phyloP scores from a whole-genome alignment of 1,139 yeast species.

The Magnusiomyces clavatus region DNA sequence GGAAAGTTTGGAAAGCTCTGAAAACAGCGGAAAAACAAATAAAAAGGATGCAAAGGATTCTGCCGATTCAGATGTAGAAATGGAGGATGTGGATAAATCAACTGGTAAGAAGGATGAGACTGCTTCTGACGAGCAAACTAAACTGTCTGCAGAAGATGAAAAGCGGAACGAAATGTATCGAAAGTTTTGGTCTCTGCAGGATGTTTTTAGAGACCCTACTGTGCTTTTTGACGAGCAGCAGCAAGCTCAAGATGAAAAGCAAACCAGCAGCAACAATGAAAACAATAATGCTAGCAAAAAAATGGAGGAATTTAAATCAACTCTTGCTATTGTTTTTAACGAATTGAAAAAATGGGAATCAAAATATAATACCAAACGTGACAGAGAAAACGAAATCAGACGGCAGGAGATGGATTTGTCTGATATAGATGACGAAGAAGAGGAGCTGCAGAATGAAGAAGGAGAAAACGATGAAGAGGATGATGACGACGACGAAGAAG shows the following conservation, averaged over 20 bases:
- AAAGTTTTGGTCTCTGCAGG: constrained; percentile 28
- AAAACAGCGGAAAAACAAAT: constrained; percentile 6
- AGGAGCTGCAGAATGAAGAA: not conserved
- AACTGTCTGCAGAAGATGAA: constrained; percentile 3
- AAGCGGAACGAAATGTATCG: constrained; percentile 16
- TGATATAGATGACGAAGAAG: constrained; percentile 12
- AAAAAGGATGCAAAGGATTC: not conserved
- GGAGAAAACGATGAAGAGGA: not conserved
- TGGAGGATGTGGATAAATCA: constrained; percentile 9
- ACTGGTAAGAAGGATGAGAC: constrained; percentile 3
- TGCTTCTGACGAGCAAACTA: not conserved
- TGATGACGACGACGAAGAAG: not conserved
- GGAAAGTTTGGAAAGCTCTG: no score
- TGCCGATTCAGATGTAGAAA: constrained; percentile 7
- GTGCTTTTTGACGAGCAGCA: constrained; percentile 14
- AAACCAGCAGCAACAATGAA: constrained; percentile 5
- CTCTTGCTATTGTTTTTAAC: constrained; percentile 15
- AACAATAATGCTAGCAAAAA: not conserved
- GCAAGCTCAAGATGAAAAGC: no score
- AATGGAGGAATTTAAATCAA: constrained; percentile 18
- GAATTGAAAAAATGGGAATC: constrained; percentile 13
- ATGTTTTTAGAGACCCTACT: constrained; percentile 25
- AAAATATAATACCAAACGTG: constrained; percentile 10
- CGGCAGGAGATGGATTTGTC: constrained; percentile 10
- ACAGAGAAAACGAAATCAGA: constrained; percentile 11